Percentiles rank a stretch among this genome's conserved stretches.
Evolutionary conservation across 1,284 basidiomycete genomes (phyloP).

Genomic region (Naganishia sp.): DNA sequence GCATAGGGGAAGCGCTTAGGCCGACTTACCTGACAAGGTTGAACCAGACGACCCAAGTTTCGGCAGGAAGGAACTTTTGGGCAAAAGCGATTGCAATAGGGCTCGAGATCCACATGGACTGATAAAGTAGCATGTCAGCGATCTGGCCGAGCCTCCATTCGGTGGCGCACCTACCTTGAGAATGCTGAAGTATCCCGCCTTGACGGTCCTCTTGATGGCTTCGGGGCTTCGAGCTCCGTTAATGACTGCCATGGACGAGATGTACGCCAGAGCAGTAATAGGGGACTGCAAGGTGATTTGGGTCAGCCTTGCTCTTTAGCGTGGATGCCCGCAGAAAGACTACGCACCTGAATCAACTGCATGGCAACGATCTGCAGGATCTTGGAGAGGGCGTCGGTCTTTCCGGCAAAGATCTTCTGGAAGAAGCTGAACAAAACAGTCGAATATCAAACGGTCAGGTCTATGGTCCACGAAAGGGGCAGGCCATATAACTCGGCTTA

Average conservation of each 20-base stretch:
- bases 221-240: conserved; percentile 71
- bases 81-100: conserved; percentile 70
- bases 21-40: conserved; percentile 63
- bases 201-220: conserved; percentile 70
- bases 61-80: conserved; percentile 70
- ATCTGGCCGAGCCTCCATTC: neutral
- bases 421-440: conserved; percentile 50
- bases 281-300: conserved; percentile 1
- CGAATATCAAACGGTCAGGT: neutral
- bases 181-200: conserved; percentile 71
- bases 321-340: neutral
- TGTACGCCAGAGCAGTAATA: conserved; percentile 54
- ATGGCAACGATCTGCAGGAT: conserved; percentile 74
- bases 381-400: conserved; percentile 67
- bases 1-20: conserved; percentile 2
- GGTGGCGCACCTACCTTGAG: conserved; percentile 62
- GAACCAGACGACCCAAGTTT: conserved; percentile 77
- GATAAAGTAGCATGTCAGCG: conserved; percentile 15
- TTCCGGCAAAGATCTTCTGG: conserved; percentile 75
- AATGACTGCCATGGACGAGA: conserved; percentile 79
- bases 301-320: neutral
- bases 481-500: neutral
- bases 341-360: conserved; percentile 70
- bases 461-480: neutral
- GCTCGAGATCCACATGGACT: conserved; percentile 73